A percentile compares a stretch with the other conserved stretches of the same genome.
phyloP scores from a whole-genome alignment of 202 grass and related monocot species.

The Saccharum hybrid region DNA sequence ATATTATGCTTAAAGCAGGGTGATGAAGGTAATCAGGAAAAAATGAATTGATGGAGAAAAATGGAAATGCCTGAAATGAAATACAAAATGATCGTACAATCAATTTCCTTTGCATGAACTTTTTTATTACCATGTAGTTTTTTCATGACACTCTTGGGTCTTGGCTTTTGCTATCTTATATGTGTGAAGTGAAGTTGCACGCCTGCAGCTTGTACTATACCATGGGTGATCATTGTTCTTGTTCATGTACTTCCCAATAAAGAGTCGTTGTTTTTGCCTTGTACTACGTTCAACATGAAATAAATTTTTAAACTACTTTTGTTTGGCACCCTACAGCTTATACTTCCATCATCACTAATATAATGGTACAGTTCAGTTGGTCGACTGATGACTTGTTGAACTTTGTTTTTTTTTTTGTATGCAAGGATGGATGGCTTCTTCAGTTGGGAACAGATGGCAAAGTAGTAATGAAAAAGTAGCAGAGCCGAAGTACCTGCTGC shows the following conservation, averaged over 20 bases:
- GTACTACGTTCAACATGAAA: neutral
- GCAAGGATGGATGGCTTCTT: too few species aligned
- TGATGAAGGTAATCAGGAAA: neutral
- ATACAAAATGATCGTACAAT: neutral
- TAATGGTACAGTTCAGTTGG: neutral
- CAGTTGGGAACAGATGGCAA: too few species aligned
- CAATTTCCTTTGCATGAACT: neutral
- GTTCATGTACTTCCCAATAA: conserved; percentile 1
- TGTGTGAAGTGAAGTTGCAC: neutral
- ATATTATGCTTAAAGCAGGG: neutral
- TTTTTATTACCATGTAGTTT: neutral
- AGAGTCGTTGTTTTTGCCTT: neutral
- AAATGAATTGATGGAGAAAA: neutral
- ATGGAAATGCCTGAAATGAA: neutral
- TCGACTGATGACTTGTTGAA: neutral
- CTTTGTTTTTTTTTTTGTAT: too few species aligned
- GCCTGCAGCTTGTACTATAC: neutral
- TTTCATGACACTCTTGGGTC: neutral
- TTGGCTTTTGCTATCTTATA: neutral
- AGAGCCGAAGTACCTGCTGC: conserved; percentile 39
- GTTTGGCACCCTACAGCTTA: neutral
- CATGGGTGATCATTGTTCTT: neutral
- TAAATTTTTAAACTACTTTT: neutral
- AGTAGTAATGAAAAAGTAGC: too few species aligned
- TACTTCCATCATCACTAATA: neutral